A percentile compares a stretch with the other conserved stretches of the same genome.
Evolutionary conservation across 2,329 filamentous ascomycete genomes (phyloP).

Genomic region (Hymenoscyphus infarciens): DNA sequence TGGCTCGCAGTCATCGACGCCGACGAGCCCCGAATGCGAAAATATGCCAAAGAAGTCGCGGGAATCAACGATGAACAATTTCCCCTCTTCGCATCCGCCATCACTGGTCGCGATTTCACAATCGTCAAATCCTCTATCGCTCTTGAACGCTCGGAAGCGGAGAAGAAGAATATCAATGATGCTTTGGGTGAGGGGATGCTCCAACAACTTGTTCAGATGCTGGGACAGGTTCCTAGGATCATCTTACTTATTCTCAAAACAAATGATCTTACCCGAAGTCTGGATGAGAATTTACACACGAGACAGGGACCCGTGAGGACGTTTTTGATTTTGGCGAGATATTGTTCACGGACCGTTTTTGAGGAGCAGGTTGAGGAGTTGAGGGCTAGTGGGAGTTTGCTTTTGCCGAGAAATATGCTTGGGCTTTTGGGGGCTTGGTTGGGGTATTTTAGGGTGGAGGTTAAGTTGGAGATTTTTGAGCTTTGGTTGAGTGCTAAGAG

Average conservation of each 20-base stretch:
- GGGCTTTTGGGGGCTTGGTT: conserved; percentile 54
- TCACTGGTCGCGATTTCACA: conserved; percentile 87
- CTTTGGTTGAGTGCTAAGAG: conserved; percentile 56
- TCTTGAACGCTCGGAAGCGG: conserved; percentile 57
- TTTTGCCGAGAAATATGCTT: conserved; percentile 55
- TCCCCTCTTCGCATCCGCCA: conserved; percentile 90
- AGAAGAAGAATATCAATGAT: conserved; percentile 82
- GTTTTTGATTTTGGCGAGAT: conserved; percentile 66
- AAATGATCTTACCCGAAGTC: conserved; percentile 88
- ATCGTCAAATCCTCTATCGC: conserved; percentile 62
- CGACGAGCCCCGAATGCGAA: conserved; percentile 80
- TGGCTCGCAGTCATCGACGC: conserved; percentile 95
- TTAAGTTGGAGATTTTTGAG: conserved; percentile 63
- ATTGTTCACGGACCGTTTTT: conserved; percentile 64
- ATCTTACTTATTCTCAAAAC: conserved; percentile 96
- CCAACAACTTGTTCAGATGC: conserved; percentile 79
- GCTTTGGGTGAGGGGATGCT: conserved; percentile 85
- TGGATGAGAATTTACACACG: conserved; percentile 87
- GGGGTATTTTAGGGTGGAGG: conserved; percentile 55
- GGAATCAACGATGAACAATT: conserved; percentile 88
- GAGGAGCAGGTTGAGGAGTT: conserved; percentile 61
- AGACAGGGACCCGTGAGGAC: conserved; percentile 60
- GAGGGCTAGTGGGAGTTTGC: conserved; percentile 48
- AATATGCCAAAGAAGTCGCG: conserved; percentile 84
- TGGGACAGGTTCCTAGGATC: conserved; percentile 84